Evolutionary conservation across 2,329 filamentous ascomycete species (phyloP).

Genomic region (Teratosphaeria epicoccoides): DNA sequence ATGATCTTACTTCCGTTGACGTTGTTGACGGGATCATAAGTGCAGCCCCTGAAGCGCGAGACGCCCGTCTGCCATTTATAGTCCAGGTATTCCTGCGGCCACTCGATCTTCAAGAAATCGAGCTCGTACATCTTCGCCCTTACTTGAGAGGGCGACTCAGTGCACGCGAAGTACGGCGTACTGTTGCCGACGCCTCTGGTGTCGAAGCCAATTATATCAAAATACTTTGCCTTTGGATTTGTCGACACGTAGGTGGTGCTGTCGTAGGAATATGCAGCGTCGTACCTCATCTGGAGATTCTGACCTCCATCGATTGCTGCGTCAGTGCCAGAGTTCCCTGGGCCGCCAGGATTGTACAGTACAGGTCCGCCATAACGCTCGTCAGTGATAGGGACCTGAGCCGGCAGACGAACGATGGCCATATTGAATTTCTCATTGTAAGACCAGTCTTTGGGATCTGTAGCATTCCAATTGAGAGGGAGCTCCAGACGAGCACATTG

Average conservation of each 20-base stretch:
- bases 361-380: conserved; percentile 29
- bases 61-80: neutral
- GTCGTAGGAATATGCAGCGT: conserved; percentile 1
- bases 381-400: conserved; percentile 30
- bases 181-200: conserved; percentile 25
- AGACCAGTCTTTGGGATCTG: conserved; percentile 17
- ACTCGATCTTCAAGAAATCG: neutral
- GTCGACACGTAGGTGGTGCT: neutral
- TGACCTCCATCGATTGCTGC: conserved; percentile 20
- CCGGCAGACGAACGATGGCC: conserved; percentile 38
- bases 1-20: conserved; percentile 24
- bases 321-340: conserved; percentile 30
- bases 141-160: neutral
- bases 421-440: neutral
- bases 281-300: conserved; percentile 7
- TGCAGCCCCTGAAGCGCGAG: neutral
- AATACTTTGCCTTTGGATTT: conserved; percentile 19
- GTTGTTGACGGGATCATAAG: neutral
- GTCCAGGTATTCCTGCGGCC: neutral
- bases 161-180: conserved; percentile 1
- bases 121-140: neutral
- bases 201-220: conserved; percentile 33
- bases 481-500: conserved; percentile 39
- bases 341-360: conserved; percentile 34
- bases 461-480: conserved; percentile 31